A percentile compares a stretch with the other conserved stretches of the same genome.
phyloP scores from a whole-genome alignment of 2,329 filamentous ascomycete genomes.

The Aspergillus hiratsukae region DNA sequence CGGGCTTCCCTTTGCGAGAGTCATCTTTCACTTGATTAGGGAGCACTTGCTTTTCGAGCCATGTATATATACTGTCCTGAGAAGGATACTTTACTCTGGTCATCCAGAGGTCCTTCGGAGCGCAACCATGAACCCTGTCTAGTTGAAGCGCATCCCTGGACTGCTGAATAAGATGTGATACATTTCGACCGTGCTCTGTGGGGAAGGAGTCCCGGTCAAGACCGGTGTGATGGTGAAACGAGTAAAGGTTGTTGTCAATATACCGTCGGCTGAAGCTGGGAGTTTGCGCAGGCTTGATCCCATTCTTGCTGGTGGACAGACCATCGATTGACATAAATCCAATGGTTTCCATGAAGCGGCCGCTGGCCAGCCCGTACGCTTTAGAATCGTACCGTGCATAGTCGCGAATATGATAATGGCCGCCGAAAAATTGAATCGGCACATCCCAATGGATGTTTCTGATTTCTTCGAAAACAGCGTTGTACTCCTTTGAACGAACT shows the following conservation, averaged over 20 bases:
- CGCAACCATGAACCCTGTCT: conserved; percentile 75
- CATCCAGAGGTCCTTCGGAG: conserved; percentile 77
- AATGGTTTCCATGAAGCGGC: conserved; percentile 90
- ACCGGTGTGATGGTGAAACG: conserved; percentile 74
- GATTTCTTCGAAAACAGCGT: conserved; percentile 72
- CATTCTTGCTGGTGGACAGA: conserved; percentile 42
- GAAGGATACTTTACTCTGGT: conserved; percentile 69
- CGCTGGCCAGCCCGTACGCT: conserved; percentile 76
- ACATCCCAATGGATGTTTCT: conserved; percentile 71
- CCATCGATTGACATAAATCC: conserved; percentile 87
- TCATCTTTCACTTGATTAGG: conserved; percentile 60
- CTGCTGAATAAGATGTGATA: conserved; percentile 63
- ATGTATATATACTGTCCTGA: conserved; percentile 72
- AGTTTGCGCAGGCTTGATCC: conserved; percentile 19
- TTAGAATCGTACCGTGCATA: conserved; percentile 73
- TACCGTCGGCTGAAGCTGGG: conserved; percentile 72
- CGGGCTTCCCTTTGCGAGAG: conserved; percentile 55
- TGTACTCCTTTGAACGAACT: conserved; percentile 74
- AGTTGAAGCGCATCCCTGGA: conserved; percentile 68
- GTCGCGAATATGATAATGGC: conserved; percentile 85
- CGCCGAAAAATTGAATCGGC: conserved; percentile 88
- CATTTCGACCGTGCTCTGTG: conserved; percentile 68
- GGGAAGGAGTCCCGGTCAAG: conserved; percentile 68
- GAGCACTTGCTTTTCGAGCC: conserved; percentile 71
- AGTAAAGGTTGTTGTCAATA: conserved; percentile 89